These are phyloP conservation scores for Pyrenochaeta sp. DNA, from an alignment of 2,329 filamentous ascomycete species.

Conservation along the genomic window DNA sequence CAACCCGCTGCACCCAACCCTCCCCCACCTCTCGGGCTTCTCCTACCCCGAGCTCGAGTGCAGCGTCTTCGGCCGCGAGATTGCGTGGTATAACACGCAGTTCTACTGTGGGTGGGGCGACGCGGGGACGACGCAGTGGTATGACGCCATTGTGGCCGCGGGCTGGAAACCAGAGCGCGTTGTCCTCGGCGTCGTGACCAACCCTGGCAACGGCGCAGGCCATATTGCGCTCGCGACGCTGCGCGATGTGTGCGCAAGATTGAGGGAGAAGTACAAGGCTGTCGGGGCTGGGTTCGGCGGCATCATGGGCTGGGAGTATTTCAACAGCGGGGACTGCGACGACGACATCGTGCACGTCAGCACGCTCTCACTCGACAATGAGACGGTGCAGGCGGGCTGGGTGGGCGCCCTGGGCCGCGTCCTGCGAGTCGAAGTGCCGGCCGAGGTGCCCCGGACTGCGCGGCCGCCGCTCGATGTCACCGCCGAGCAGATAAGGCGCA, in stretches of 20 bases:
- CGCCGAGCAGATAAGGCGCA: slow-evolving; percentile 40
- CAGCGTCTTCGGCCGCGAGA: slow-evolving; percentile 52
- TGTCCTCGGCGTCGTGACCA: slow-evolving; percentile 82
- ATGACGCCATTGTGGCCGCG: slow-evolving; percentile 62
- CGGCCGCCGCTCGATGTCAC: slow-evolving; percentile 32
- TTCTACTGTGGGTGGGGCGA: slow-evolving; percentile 93
- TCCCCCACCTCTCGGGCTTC: slow-evolving; percentile 78
- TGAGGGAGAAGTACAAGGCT: slow-evolving; percentile 65
- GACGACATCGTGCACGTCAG: slow-evolving; percentile 37
- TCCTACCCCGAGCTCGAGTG: slow-evolving; percentile 76
- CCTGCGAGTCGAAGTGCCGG: slow-evolving; percentile 43
- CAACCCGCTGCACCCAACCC: slow-evolving; percentile 42
- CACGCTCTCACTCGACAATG: slow-evolving; percentile 26
- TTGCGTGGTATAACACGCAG: slow-evolving; percentile 88
- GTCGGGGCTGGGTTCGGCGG: slow-evolving; percentile 71
- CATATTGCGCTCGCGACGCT: slow-evolving; percentile 66
- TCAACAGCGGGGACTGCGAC: slow-evolving; percentile 66
- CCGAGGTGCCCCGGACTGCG: slow-evolving; percentile 14
- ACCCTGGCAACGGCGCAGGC: slow-evolving; percentile 74
- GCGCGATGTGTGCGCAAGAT: slow-evolving; percentile 62
- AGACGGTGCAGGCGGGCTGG: slow-evolving; percentile 61
- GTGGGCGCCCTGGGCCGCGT: slow-evolving; percentile 68
- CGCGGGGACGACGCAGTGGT: slow-evolving; percentile 60
- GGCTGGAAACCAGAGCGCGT: slow-evolving; percentile 79
- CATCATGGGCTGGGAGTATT: slow-evolving; percentile 96